Evolutionary conservation across 768 basidiomycete species (phyloP).

Genomic region (Pholiota microspora): DNA sequence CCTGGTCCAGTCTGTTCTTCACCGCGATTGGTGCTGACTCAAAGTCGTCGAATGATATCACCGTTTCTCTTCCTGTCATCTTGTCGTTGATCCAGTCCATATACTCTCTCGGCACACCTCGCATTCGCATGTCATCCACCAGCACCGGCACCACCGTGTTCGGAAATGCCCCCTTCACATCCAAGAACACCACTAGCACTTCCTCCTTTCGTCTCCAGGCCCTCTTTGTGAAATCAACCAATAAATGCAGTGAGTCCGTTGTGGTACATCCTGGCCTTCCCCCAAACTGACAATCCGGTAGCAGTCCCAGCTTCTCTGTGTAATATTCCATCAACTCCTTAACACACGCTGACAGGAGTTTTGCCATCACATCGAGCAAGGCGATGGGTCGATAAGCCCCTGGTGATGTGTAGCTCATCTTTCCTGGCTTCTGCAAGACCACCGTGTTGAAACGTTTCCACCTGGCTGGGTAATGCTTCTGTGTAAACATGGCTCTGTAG

Average conservation of each 20-base stretch:
- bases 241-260: slow-evolving; percentile 25
- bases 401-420: slow-evolving; percentile 27
- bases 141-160: too few species aligned
- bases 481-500: slow-evolving; percentile 26
- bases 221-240: slow-evolving; percentile 18
- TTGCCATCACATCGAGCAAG: too few species aligned
- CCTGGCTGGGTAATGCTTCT: slow-evolving; percentile 23
- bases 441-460: slow-evolving; percentile 28
- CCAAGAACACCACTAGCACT: slow-evolving; percentile 25
- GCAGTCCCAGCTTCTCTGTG: slow-evolving; percentile 18
- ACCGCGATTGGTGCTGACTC: too few species aligned
- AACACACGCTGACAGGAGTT: neutral
- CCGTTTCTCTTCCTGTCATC: slow-evolving; percentile 15
- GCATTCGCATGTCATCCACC: too few species aligned
- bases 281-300: slow-evolving; percentile 27
- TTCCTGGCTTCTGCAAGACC: slow-evolving; percentile 32
- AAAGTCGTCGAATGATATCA: too few species aligned
- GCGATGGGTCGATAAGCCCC: slow-evolving; percentile 32
- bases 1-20: too few species aligned
- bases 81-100: slow-evolving; percentile 12
- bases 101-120: slow-evolving; percentile 20
- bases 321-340: too few species aligned
- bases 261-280: slow-evolving; percentile 27
- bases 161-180: slow-evolving; percentile 29
- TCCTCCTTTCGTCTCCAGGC: too few species aligned